Evolutionary conservation across 371 early-diverging fungal species (phyloP).

Genomic region (Catenaria anguillulae): DNA sequence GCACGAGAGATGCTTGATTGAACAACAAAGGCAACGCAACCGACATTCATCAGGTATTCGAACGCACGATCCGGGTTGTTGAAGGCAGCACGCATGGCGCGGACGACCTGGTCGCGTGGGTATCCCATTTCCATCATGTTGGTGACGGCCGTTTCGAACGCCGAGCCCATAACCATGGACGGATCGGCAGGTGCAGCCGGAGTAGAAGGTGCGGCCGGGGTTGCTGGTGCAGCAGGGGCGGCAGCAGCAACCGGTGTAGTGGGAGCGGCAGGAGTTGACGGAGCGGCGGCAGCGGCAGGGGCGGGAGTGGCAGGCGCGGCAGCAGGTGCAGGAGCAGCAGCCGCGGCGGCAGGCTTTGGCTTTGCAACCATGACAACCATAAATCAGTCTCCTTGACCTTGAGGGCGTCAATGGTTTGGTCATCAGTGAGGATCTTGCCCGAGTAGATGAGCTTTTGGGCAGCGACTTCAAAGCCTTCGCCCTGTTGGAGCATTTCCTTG

Average conservation of each 20-base stretch:
- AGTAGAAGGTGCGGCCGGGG: slow-evolving; percentile 21
- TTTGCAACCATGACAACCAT: slow-evolving; percentile 88
- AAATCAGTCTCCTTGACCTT: slow-evolving; percentile 81
- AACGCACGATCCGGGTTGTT: slow-evolving; percentile 95
- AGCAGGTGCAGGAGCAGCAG: background rate
- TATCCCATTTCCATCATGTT: slow-evolving; percentile 94
- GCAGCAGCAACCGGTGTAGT: slow-evolving; percentile 18
- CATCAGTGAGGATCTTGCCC: slow-evolving; percentile 73
- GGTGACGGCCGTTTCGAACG: slow-evolving; percentile 57
- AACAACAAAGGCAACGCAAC: too few species aligned
- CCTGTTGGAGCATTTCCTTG: slow-evolving; percentile 59
- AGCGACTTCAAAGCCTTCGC: slow-evolving; percentile 48
- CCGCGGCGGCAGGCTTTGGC: slow-evolving; percentile 22
- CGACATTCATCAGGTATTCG: slow-evolving; percentile 85
- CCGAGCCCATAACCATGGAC: slow-evolving; percentile 32
- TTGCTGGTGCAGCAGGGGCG: slow-evolving; percentile 20
- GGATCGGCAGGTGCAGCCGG: slow-evolving; percentile 16
- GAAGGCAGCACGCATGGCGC: slow-evolving; percentile 87
- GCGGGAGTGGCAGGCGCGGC: slow-evolving; percentile 16
- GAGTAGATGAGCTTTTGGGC: slow-evolving; percentile 68
- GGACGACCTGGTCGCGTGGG: slow-evolving; percentile 63
- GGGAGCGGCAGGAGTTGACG: slow-evolving; percentile 21
- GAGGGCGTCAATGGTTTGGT: slow-evolving; percentile 52
- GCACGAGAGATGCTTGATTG: background rate
- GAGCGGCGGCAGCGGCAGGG: slow-evolving; percentile 20